phyloP scores from a whole-genome alignment of 768 basidiomycete genomes.

The Phylloporus arenicola region DNA sequence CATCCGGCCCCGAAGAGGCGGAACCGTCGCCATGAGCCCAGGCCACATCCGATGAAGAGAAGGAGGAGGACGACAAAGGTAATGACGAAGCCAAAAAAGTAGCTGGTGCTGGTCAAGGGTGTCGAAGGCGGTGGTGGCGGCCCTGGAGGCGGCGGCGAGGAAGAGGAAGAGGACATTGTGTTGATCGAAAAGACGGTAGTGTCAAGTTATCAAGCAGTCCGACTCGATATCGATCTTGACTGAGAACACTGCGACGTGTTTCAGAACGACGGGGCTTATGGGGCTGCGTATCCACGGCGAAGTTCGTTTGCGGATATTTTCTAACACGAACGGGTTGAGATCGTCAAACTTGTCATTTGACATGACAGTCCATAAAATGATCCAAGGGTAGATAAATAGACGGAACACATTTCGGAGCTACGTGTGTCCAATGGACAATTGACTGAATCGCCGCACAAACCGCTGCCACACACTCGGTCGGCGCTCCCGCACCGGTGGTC shows the following conservation, averaged over 20 bases:
- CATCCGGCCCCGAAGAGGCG: slow-evolving; percentile 15
- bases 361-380: not conserved
- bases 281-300: slow-evolving; percentile 9
- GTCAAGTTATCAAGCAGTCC: not conserved
- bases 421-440: slow-evolving; percentile 18
- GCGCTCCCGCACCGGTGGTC: slow-evolving; percentile 12
- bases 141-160: not conserved
- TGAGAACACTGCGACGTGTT: slow-evolving; percentile 9
- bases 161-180: slow-evolving; percentile 15
- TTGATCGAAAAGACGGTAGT: not conserved
- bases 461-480: slow-evolving; percentile 23
- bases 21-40: slow-evolving; percentile 42
- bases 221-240: slow-evolving; percentile 8
- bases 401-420: slow-evolving; percentile 1
- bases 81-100: slow-evolving; percentile 32
- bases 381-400: not conserved
- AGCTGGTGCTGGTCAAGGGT: slow-evolving; percentile 20
- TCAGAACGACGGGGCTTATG: slow-evolving; percentile 8
- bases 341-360: not conserved
- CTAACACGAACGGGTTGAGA: not conserved
- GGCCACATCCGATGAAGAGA: slow-evolving; percentile 47
- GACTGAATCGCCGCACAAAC: slow-evolving; percentile 22
- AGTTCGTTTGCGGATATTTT: not conserved
- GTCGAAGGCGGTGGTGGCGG: not conserved
- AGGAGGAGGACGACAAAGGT: slow-evolving; percentile 36